Evolutionary conservation across 352 stramenopile genomes (phyloP).

Genomic region (Globisporangium carolinianum): DNA sequence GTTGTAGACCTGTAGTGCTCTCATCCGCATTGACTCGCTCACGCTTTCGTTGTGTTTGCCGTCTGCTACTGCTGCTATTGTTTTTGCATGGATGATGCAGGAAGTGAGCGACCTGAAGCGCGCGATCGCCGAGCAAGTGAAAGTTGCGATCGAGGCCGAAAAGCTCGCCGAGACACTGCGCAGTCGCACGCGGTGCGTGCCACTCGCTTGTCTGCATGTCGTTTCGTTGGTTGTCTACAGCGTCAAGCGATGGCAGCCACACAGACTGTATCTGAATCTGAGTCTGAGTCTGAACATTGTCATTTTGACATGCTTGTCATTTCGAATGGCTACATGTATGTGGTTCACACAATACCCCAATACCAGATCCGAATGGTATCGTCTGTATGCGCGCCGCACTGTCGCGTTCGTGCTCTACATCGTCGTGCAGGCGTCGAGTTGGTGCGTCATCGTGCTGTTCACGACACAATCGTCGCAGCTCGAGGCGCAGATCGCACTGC

Average conservation of each 20-base stretch:
- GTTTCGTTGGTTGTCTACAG: too few species aligned
- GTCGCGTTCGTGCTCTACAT: slow-evolving; percentile 55
- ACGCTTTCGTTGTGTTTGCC: background rate
- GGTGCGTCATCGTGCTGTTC: slow-evolving; percentile 67
- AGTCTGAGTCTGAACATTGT: too few species aligned
- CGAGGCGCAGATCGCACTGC: slow-evolving; percentile 30
- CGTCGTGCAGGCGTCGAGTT: slow-evolving; percentile 51
- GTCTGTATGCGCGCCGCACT: slow-evolving; percentile 41
- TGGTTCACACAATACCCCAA: too few species aligned
- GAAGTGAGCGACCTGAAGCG: slow-evolving; percentile 53
- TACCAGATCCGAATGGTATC: slow-evolving; percentile 34
- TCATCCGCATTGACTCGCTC: background rate
- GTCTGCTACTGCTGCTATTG: background rate
- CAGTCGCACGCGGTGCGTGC: slow-evolving; percentile 31
- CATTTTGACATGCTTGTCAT: slow-evolving; percentile 7
- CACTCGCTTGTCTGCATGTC: background rate
- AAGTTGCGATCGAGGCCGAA: slow-evolving; percentile 49
- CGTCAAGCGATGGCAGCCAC: background rate
- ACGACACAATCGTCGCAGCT: slow-evolving; percentile 65
- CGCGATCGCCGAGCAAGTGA: slow-evolving; percentile 53
- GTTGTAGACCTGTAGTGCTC: background rate
- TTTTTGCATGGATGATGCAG: slow-evolving; percentile 15
- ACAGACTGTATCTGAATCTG: background rate
- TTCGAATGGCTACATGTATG: too few species aligned
- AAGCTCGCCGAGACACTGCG: slow-evolving; percentile 41